Evolutionary conservation across 345 rosid genomes (phyloP), one percentile per base, ranked within the genome.

Genomic region (Eucalyptus tenuipes): DNA sequence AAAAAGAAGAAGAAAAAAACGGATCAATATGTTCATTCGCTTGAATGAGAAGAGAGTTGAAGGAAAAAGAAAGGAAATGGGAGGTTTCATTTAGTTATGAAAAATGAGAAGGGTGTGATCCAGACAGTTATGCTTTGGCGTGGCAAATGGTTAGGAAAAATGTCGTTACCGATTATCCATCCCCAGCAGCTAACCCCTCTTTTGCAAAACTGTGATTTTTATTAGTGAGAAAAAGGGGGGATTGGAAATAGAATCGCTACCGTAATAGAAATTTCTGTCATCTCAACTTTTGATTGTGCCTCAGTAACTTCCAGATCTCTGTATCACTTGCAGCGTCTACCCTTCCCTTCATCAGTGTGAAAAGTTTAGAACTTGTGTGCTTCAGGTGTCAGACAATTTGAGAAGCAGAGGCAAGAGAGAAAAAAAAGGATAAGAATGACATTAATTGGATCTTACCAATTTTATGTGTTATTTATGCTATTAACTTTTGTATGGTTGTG

Each of bases 51-150:
- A 3, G 22, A 52, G 57, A 18, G 2, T 18, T 52, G 57, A 18
- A 18, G 24, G 4, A 52, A 3, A 52, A 7, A 1, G 4, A 52
- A 18, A 18, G 4, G 57, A 52, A 18, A 52, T 18, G 55, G 24
- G 55, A 18, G 1, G 55, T 20, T 50, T 50, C 1, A 1, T 15
- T 49, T 0, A 49, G 24, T 18, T 52, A 49, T 5, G 52, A 49
- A 15, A 49, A 49, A 14, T 14, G 52, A 52, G 9, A 0, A 1
- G 10, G 1, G 10, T 18, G 24, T 0, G 10, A 18, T 52, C 13
- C 0, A 2, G n/a, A 14, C 14, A 5, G n/a, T 10, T 10, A 2
- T 24, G 13, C 7, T 37, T n/a, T 25, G 1, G 0, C 0, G 2
- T 10, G 29, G n/a, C 64, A 57, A 57, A 57, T 4, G 7, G 64